Conservation (phyloP, 108 stramenopile species). For the Conticribra guillardii region DNA sequence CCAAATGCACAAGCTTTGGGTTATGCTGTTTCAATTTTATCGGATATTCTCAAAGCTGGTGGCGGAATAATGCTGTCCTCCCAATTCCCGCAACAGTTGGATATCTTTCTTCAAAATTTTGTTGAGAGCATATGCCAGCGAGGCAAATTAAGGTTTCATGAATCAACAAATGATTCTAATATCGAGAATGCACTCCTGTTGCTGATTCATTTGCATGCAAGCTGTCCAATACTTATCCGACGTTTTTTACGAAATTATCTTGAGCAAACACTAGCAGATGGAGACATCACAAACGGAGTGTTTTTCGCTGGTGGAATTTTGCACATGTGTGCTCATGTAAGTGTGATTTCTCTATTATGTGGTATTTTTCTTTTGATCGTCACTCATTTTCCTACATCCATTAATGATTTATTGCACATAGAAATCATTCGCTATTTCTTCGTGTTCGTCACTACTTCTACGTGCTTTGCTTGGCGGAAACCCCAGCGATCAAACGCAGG, state of each 20-base stretch:
- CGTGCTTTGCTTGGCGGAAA: conserved; percentile 46
- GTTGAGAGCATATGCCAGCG: conserved; percentile 15
- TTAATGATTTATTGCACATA: background rate
- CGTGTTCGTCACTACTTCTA: conserved; percentile 40
- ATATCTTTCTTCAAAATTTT: conserved; percentile 29
- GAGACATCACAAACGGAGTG: background rate
- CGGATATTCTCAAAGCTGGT: conserved; percentile 32
- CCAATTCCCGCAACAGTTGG: conserved; percentile 17
- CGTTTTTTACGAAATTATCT: conserved; percentile 25
- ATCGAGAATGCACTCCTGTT: conserved; percentile 35
- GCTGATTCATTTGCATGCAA: conserved; percentile 37
- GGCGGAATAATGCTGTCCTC: conserved; percentile 21
- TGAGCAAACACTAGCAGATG: conserved; percentile 4
- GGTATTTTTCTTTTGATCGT: background rate
- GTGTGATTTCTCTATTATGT: conserved; percentile 3
- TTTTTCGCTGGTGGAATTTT: conserved; percentile 39
- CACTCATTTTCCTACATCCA: background rate
- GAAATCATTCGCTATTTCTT: conserved; percentile 39
- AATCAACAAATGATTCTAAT: conserved; percentile 1
- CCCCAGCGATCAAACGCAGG: conserved; percentile 32
- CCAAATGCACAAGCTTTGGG: conserved; percentile 13
- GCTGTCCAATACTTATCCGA: conserved; percentile 34
- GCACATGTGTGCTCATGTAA: conserved; percentile 36
- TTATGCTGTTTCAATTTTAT: conserved; percentile 28
- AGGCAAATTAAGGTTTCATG: conserved; percentile 1